Conservation (phyloP, 805 yeast species). For the Candida nemodendra region DNA sequence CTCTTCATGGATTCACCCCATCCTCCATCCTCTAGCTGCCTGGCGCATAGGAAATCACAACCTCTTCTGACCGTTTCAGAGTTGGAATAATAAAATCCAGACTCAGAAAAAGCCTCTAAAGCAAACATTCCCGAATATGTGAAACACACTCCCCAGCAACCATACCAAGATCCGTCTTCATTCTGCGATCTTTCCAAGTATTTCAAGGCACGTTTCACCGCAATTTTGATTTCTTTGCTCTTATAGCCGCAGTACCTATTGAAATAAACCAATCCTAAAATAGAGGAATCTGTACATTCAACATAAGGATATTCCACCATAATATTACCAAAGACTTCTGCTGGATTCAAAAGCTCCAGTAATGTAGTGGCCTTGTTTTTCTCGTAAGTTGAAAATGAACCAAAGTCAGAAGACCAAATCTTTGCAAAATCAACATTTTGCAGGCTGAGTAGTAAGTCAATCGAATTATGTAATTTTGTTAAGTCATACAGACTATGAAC, state of each 20-base stretch:
- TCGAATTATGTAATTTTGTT: constrained; percentile 58
- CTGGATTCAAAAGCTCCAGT: constrained; percentile 83
- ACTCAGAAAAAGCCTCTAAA: constrained; percentile 79
- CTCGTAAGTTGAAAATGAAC: constrained; percentile 93
- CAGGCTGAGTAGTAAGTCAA: constrained; percentile 70
- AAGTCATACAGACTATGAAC: constrained; percentile 41
- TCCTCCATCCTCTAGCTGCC: constrained; percentile 88
- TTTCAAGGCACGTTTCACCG: constrained; percentile 70
- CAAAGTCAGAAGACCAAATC: constrained; percentile 59
- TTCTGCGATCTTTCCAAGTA: constrained; percentile 71
- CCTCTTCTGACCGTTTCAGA: constrained; percentile 65
- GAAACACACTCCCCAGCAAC: constrained; percentile 96
- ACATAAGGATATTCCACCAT: constrained; percentile 99
- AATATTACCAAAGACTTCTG: constrained; percentile 96
- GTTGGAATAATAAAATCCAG: constrained; percentile 61
- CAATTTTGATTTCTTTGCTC: constrained; percentile 57
- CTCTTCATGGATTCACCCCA: constrained; percentile 97
- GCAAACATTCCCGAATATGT: constrained; percentile 99
- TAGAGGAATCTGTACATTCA: constrained; percentile 95
- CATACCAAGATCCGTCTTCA: constrained; percentile 94
- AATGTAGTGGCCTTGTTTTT: constrained; percentile 74
- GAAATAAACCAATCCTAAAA: constrained; percentile 82
- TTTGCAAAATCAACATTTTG: constrained; percentile 63
- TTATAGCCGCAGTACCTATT: constrained; percentile 64
- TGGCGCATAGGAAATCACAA: constrained; percentile 76